Percentiles rank a stretch among this genome's conserved stretches.
These are phyloP conservation scores for Mycoemilia scoparia DNA, from an alignment of 192 early-diverging fungal species.

Conservation along the genomic window DNA sequence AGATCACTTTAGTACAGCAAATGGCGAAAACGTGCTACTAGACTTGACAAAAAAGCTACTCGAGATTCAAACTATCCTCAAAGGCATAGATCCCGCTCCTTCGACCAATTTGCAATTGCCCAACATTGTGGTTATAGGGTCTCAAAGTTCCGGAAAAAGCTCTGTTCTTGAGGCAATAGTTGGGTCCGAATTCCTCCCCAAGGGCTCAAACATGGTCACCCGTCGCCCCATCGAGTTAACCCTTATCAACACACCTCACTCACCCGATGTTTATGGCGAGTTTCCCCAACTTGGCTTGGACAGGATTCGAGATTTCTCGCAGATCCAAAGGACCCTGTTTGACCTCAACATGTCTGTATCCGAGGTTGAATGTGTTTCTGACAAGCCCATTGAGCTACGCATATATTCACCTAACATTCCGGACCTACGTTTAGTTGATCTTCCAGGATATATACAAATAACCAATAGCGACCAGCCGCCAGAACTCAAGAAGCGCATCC, in stretches of 20 bases:
- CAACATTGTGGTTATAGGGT: conserved; percentile 72
- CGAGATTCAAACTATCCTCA: conserved; percentile 84
- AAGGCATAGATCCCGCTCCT: conserved; percentile 48
- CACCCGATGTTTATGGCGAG: conserved; percentile 64
- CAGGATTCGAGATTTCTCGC: conserved; percentile 72
- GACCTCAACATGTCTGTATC: conserved; percentile 92
- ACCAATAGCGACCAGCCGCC: conserved; percentile 64
- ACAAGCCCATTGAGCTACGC: conserved; percentile 63
- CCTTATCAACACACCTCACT: conserved; percentile 58
- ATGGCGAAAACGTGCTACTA: conserved; percentile 25
- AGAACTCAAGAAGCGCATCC: conserved; percentile 55
- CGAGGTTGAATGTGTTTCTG: conserved; percentile 75
- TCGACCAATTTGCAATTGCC: conserved; percentile 66
- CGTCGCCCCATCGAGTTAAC: conserved; percentile 71
- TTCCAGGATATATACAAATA: conserved; percentile 80
- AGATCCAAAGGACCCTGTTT: conserved; percentile 80
- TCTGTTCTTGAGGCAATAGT: conserved; percentile 78
- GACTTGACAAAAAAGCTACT: conserved; percentile 82
- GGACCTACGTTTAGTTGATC: conserved; percentile 63
- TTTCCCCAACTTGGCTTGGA: conserved; percentile 72
- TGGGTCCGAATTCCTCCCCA: conserved; percentile 69
- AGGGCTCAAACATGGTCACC: conserved; percentile 73
- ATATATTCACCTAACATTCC: conserved; percentile 74
- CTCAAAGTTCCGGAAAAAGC: conserved; percentile 71
- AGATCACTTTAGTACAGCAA: neutral